Conservation (phyloP, 2,329 filamentous ascomycete species). For the Arthrobotrys musiformis region DNA sequence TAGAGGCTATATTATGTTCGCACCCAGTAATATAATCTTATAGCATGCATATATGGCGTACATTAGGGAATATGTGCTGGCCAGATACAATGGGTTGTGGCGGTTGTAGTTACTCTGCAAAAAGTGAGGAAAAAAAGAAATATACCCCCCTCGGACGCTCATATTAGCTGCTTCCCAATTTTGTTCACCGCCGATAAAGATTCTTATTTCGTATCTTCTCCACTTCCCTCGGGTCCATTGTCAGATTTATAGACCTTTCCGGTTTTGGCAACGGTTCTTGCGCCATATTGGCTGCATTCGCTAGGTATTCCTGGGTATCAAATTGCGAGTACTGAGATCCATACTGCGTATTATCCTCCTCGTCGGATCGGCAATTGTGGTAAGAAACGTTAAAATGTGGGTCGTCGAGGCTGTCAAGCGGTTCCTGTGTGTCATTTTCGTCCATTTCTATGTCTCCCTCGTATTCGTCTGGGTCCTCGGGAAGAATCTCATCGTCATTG, state of each 20-base stretch:
- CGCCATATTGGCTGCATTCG: not conserved
- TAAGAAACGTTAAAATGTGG: not conserved
- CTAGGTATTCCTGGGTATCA: not conserved
- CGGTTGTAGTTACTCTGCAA: not conserved
- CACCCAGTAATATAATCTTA: not conserved
- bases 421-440: not conserved
- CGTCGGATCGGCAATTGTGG: conserved; percentile 2
- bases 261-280: not conserved
- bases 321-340: conserved; percentile 7
- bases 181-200: conserved; percentile 25
- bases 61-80: not conserved
- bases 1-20: no score
- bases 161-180: not conserved
- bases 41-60: conserved; percentile 7
- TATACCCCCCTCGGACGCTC: not conserved
- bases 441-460: not conserved
- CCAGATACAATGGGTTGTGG: not conserved
- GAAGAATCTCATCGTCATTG: not conserved
- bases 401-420: not conserved
- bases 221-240: conserved; percentile 3
- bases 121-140: not conserved
- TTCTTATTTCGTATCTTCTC: conserved; percentile 9
- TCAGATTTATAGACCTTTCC: not conserved
- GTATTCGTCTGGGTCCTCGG: not conserved
- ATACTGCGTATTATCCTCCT: not conserved